Base-by-base conservation (phyloP, 2,329 filamentous ascomycete species). In the Colletotrichum brevisporum region DNA sequence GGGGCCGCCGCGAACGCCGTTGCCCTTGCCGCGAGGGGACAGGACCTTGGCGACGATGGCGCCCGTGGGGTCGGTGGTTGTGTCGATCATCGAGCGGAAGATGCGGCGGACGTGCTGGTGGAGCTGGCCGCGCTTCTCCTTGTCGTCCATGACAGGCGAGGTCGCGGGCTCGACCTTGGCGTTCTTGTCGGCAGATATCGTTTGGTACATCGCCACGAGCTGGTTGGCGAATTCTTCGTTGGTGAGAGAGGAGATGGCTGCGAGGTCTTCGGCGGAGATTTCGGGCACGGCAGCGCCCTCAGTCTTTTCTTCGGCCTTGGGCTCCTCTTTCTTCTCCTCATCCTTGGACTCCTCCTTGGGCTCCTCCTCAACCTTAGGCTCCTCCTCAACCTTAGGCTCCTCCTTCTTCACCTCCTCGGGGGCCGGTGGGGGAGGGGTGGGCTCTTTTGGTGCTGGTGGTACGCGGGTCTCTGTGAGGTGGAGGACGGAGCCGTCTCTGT, bases 31-130 rank as follows among this genome's bases (percentile, higher is more conserved):
- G 43, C 67, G 67, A 36, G 86, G 81, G 86, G 85, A 71, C 9
- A 92, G 85, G 63, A 93, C 88, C 6, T 85, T 85, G 27, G 93
- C 92, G 54, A 93, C 88, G 67, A 91, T 89, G 70, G 91, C 88
- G 53, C 85, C 86, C 4, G 79, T 77, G 21, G 77, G 76, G 48
- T 84, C 81, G 2, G 94, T 97, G 18, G 84, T 85, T 1, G 94
- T 97, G 67, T 97, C 93, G 58, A 97, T 85, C 64, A 89, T 88
- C 3, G 90, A 91, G n/a, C 85, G 83, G 79, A 97, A 97, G 70
- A 97, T 91, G 48, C 91, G 91, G 27, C 95, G 92, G 53, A 97
- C 84, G 83, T 88, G 85, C 59, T 85, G 84, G 74, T 90, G 88
- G 6, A 89, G 79, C 41, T 81, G 77, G 24, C 81, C 82, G 27